Conservation (phyloP, 768 basidiomycete species). For the Boletus huronensis region DNA sequence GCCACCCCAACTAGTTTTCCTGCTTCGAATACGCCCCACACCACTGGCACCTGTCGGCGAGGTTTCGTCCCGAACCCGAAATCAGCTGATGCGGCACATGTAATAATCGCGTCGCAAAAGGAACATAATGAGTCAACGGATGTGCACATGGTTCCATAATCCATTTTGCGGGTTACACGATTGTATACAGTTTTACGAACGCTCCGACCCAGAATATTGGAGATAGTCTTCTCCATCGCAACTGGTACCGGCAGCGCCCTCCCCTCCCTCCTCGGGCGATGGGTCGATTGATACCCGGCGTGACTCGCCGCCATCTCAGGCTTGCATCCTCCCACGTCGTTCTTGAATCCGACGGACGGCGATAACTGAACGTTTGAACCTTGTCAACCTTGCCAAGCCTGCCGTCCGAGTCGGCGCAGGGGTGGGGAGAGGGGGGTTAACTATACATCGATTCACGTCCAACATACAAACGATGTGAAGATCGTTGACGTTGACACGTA, state of each 20-base stretch:
- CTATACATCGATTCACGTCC: not conserved
- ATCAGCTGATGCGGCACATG: not conserved
- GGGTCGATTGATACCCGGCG: too few species aligned
- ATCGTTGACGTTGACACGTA: not conserved
- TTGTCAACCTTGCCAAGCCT: not conserved
- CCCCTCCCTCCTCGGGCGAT: too few species aligned
- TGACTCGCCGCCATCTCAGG: not conserved
- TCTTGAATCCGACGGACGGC: not conserved
- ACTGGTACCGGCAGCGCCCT: not conserved
- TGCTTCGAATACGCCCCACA: too few species aligned
- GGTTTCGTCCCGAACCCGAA: not conserved
- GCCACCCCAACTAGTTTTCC: too few species aligned
- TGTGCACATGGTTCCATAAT: not conserved
- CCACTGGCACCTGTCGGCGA: too few species aligned
- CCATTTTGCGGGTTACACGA: not conserved
- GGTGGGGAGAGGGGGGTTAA: not conserved
- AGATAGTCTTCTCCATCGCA: not conserved
- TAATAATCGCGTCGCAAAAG: not conserved
- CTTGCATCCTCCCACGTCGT: constrained; percentile 4
- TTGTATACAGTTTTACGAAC: not conserved
- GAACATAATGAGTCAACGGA: not conserved
- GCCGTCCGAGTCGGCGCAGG: not conserved
- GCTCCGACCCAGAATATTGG: not conserved
- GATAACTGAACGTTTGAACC: not conserved
- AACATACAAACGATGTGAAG: not conserved